These are phyloP conservation scores for Grigorovia humatica DNA, from an alignment of 805 yeast species.

Conservation along the genomic window DNA sequence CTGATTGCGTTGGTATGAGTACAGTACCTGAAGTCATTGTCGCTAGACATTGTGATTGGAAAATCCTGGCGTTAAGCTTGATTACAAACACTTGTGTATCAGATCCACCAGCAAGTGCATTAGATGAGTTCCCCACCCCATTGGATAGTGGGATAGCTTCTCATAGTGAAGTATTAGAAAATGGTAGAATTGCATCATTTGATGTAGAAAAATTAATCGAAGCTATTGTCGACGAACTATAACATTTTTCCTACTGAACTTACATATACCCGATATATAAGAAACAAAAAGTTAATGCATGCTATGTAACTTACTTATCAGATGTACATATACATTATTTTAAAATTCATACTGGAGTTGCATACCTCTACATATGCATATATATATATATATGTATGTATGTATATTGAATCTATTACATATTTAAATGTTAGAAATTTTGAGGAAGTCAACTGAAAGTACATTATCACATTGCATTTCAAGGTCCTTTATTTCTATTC, in stretches of 20 bases:
- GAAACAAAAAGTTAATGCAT: background rate
- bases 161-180: conserved; percentile 84
- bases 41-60: conserved; percentile 80
- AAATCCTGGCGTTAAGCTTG: conserved; percentile 73
- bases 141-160: conserved; percentile 71
- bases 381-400: too few relatives aligned
- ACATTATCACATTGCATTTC: too few relatives aligned
- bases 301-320: too few relatives aligned
- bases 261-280: too few relatives aligned
- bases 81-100: conserved; percentile 77
- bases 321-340: too few relatives aligned
- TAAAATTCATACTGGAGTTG: too few relatives aligned
- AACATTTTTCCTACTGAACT: background rate
- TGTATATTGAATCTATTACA: too few relatives aligned
- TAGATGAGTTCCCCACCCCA: conserved; percentile 42
- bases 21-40: conserved; percentile 94
- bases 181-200: conserved; percentile 66
- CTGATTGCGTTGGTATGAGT: conserved; percentile 95
- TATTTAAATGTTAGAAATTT: too few relatives aligned
- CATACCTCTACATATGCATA: too few relatives aligned
- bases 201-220: conserved; percentile 69
- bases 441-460: too few relatives aligned
- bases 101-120: conserved; percentile 57
- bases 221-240: conserved; percentile 41
- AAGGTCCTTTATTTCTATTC: too few relatives aligned